Evolutionary conservation across 306 rosid species (phyloP), one percentile per base, ranked within the genome.

Genomic region (Benincasa hispida): DNA sequence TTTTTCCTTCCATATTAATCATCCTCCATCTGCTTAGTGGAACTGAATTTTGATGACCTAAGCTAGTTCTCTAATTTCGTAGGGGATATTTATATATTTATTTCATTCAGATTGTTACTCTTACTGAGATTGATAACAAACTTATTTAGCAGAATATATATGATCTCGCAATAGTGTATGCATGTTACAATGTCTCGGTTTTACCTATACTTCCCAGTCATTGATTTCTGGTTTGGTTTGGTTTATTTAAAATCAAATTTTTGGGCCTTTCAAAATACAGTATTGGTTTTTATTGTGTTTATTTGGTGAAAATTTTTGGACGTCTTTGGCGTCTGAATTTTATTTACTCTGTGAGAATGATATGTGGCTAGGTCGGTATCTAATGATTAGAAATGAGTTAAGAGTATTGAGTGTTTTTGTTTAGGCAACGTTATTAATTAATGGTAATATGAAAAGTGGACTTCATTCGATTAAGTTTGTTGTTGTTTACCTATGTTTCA

Each of bases 11-110:
- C 53, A 25, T 69, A 42, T 69, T 42, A 42, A 42, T 47, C 57
- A 27, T 45, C 57, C 75, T 72, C 76, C 76, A 72, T 72, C 76
- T 50, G 60, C 76, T 4, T 45, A 47, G 58, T 47, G 76, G 58
- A 70, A 72, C 76, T 72, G 60, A 72, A 69, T 72, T 72, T 72
- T 72, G 76, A 50, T 72, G 58, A 25, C 45, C 59, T 72, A 17
- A 72, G 76, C 60, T 72, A 72, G 76, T 72, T 27, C 60, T 72
- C 42, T 72, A 17, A 39, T 65, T 12, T 34, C 15, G 42, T 72
- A 72, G 60, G 60, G 60, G 60, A 50, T 48, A 47, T 50, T 70
- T 50, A 47, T 45, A 48, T 72, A 45, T 72, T 72, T 28, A 72
- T 28, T 72, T 72, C 57, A 72, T 72, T 72, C 56, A 72, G 60